Evolutionary conservation across 768 basidiomycete species (phyloP).

Genomic region (Trametes maxima): DNA sequence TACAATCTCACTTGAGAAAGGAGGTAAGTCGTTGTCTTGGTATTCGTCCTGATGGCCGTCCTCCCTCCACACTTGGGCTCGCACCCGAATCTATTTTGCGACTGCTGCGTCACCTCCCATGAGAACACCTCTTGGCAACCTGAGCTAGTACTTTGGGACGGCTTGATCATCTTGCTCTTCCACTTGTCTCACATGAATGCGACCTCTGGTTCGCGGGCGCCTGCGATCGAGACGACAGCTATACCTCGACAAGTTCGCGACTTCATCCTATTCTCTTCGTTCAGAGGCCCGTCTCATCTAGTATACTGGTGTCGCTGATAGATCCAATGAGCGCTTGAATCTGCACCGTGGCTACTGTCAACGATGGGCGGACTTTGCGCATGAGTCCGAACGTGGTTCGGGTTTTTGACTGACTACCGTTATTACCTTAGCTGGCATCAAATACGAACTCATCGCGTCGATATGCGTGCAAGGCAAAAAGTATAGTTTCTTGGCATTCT

Average conservation of each 20-base stretch:
- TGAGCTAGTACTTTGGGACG: too few species aligned
- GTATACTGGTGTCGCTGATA: background rate
- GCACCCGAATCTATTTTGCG: background rate
- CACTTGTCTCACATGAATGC: too few species aligned
- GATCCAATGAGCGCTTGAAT: background rate
- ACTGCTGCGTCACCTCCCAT: too few species aligned
- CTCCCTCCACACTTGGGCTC: background rate
- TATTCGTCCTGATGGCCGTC: background rate
- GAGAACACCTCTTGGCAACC: too few species aligned
- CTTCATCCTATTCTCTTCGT: too few species aligned
- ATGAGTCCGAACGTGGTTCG: background rate
- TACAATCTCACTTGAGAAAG: constrained; percentile 75
- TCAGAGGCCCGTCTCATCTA: too few species aligned
- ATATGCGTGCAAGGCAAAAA: constrained; percentile 86
- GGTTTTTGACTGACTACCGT: constrained; percentile 2
- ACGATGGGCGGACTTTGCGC: background rate
- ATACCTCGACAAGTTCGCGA: too few species aligned
- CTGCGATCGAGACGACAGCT: too few species aligned
- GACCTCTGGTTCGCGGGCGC: too few species aligned
- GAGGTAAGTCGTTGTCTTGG: constrained; percentile 46
- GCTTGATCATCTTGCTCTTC: too few species aligned
- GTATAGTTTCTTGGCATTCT: constrained; percentile 41
- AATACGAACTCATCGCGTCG: constrained; percentile 88
- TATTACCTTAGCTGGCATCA: constrained; percentile 63
- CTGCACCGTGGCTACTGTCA: background rate